Base-by-base conservation (phyloP, 78 protist genomes). In the Bigelowiella natans region DNA sequence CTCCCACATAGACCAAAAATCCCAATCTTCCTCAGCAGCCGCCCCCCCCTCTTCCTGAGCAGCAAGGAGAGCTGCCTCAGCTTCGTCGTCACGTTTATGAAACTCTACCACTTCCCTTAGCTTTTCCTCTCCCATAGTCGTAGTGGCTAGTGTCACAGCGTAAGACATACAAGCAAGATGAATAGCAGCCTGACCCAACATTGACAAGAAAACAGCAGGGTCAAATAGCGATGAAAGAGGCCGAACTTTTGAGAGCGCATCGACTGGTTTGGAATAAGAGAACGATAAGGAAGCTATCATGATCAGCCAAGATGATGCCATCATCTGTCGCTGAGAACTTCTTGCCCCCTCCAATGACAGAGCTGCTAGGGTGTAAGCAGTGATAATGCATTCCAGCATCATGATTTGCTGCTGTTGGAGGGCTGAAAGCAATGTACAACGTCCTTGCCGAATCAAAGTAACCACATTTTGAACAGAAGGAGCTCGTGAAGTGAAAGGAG, bases 401-500 rank as follows among this genome's bases (percentile, higher is more conserved):
- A 90, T 38, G 51, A 90, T 86, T 88, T 90, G 92, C 39, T 82
- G 92, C 37, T 82, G 89, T 63, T 90, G 92, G 51, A 88, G 34
- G 40, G 91, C 85, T 2, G 91, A 88, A 34, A 88, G 86, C 18
- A 88, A 40, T 40, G 91, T 88, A 38, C 91, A 89, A 37, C 88
- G 38, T 1, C 92, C 92, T 39, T 90, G 92, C 1, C 92, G 88
- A 11, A 82, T 31, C 26, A 90, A 38, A 39, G 73, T 87, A 39
- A 90, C 91, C 86, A 51, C 36, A 39, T 51, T 34, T n/a, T 40
- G 85, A n/a, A 88, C 85, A 7, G 85, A 40, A 0, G 91, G 91
- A 38, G 40, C 1, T 18, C 64, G 2, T 39, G 91, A 83, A 39
- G 94, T 93, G 90, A 93, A 93, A 18, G 94, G 94, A 2, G 94